Evolutionary conservation across 306 rosid genomes (phyloP).

Genomic region (Hippophae tibetana): DNA sequence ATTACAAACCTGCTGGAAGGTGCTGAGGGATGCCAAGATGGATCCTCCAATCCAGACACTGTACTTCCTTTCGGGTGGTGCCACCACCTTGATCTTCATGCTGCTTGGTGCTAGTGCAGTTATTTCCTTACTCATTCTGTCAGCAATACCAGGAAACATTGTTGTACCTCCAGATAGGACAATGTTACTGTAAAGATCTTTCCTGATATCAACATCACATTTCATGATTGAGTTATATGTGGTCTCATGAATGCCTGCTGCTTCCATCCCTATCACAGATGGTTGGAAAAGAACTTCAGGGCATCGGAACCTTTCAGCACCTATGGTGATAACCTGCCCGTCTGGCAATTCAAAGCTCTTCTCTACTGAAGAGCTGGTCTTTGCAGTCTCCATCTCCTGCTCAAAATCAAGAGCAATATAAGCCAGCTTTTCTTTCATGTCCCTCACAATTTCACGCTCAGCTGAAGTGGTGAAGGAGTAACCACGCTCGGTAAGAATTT

Average conservation of each 20-base stretch:
- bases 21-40: slow-evolving; percentile 97
- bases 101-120: slow-evolving; percentile 97
- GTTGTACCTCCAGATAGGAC: slow-evolving; percentile 98
- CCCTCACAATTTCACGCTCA: slow-evolving; percentile 98
- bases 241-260: slow-evolving; percentile 96
- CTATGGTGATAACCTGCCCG: slow-evolving; percentile 95
- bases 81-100: slow-evolving; percentile 99
- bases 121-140: slow-evolving; percentile 96
- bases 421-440: slow-evolving; percentile 87
- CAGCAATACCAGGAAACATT: slow-evolving; percentile 97
- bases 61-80: slow-evolving; percentile 98
- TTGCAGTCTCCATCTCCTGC: slow-evolving; percentile 81
- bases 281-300: slow-evolving; percentile 98
- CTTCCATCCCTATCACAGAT: slow-evolving; percentile 95
- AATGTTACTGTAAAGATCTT: slow-evolving; percentile 91
- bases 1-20: slow-evolving; percentile 91
- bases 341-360: slow-evolving; percentile 96
- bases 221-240: slow-evolving; percentile 99
- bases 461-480: slow-evolving; percentile 96
- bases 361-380: slow-evolving; percentile 90
- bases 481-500: slow-evolving; percentile 91
- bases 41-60: slow-evolving; percentile 99
- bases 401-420: slow-evolving; percentile 90
- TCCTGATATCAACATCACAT: slow-evolving; percentile 96
- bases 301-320: slow-evolving; percentile 96